Base-by-base conservation (phyloP, 352 stramenopile genomes). In the Phytophthora colocasiae region DNA sequence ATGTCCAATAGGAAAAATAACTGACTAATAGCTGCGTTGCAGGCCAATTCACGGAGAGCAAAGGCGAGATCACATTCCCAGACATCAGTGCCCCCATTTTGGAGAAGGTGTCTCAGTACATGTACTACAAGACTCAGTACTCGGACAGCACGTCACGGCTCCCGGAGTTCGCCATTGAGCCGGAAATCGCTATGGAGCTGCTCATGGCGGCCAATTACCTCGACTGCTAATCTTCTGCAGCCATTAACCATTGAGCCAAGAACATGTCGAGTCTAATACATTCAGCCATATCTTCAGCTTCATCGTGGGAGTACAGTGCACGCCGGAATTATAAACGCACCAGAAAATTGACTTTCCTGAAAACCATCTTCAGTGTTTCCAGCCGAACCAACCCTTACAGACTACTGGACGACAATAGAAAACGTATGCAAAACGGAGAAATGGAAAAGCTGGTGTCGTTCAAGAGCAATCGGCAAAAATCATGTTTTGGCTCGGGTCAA, bases 91-190 rank as follows among this genome's bases (percentile, higher is more conserved):
- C 92, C 22, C 85, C 89, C 29, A 98, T 99, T 63, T 74, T 99
- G 17, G 98, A 99, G 75, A 98, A 98, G 66, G 93, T 98, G 32
- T 97, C 97, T 44, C 93, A 99, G 78, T 99, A 99, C 87, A 91
- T 99, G 64, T 98, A 99, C 84, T 99, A 99, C 85, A 99, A 99
- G 86, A 90, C 89, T 45, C 80, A 91, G 75, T 98, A 98, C 78
- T 96, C 89, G 19, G 98, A 99, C 73, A 97, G 89, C 66, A 96
- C 85, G 50, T 85, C 89, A 29, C 83, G 95, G 2, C 97, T 99
- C 63, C 98, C 98, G 0, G 97, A 99, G 68, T 99, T 99, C 80
- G 51, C 75, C 14, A 99, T 99, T 71, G 97, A 99, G 75, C 97
- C 97, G 5, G 97, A 99, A 87, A 91, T 99, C 69, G 96, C 95